Evolutionary conservation across 2,329 filamentous ascomycete genomes (phyloP).

Genomic region (Teratosphaeriaceae sp.): DNA sequence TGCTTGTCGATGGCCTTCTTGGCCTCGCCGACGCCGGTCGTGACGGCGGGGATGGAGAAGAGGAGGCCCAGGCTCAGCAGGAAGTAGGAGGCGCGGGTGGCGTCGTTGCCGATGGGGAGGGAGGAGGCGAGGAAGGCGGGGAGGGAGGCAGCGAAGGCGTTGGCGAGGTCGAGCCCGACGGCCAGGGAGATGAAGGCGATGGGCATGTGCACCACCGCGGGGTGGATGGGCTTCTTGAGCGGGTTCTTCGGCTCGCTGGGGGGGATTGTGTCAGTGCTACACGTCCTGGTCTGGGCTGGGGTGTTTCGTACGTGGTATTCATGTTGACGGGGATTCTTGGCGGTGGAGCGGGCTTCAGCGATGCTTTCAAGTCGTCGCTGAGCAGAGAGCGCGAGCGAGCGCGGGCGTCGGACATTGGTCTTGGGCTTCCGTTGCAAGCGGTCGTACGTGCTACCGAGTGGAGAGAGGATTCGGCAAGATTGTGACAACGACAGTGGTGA

Average conservation of each 20-base stretch:
- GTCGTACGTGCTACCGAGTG: background rate
- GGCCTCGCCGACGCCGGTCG: slow-evolving; percentile 32
- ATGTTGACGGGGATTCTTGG: slow-evolving; percentile 8
- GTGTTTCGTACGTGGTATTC: slow-evolving; percentile 9
- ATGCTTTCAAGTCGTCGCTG: slow-evolving; percentile 11
- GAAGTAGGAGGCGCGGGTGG: slow-evolving; percentile 39
- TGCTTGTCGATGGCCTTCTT: slow-evolving; percentile 37
- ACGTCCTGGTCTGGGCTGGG: background rate
- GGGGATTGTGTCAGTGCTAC: no score
- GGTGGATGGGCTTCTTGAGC: slow-evolving; percentile 36
- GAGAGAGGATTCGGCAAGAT: no score
- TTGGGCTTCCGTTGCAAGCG: background rate
- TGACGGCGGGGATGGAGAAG: slow-evolving; percentile 27
- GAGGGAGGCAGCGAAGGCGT: slow-evolving; percentile 29
- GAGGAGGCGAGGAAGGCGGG: slow-evolving; percentile 25
- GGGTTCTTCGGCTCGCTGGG: slow-evolving; percentile 18
- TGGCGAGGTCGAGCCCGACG: slow-evolving; percentile 36
- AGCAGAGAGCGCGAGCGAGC: slow-evolving; percentile 11
- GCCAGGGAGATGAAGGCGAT: slow-evolving; percentile 39
- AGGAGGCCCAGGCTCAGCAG: slow-evolving; percentile 36
- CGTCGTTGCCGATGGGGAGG: slow-evolving; percentile 28
- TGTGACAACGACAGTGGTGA: no score
- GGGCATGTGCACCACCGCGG: slow-evolving; percentile 42
- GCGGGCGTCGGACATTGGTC: slow-evolving; percentile 10
- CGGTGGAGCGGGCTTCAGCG: slow-evolving; percentile 9